phyloP scores from a whole-genome alignment of 148 eudicot species.

The Oxyria digyna region DNA sequence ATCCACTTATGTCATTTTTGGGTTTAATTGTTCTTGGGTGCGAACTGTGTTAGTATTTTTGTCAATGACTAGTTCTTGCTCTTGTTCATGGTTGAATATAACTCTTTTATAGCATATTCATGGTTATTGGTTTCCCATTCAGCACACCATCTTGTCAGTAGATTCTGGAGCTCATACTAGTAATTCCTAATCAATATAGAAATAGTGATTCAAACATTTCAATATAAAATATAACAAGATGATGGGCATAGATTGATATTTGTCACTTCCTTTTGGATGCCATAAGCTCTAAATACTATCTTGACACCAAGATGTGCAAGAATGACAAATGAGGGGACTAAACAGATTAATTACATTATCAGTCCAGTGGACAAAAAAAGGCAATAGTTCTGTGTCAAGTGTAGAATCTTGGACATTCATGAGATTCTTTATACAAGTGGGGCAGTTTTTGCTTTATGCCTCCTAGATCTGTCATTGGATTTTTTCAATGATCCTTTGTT shows the following conservation, averaged over 20 bases:
- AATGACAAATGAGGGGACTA: neutral
- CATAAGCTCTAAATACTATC: neutral
- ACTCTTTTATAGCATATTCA: neutral
- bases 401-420: neutral
- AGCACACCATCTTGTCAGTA: neutral
- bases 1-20: neutral
- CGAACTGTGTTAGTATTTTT: neutral
- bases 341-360: neutral
- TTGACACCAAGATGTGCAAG: neutral
- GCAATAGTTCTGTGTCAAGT: neutral
- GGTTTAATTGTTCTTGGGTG: neutral
- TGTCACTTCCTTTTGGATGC: neutral
- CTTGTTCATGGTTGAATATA: neutral
- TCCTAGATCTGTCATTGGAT: neutral
- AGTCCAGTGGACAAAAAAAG: neutral
- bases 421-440: neutral
- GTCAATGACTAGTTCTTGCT: neutral
- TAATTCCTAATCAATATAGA: neutral
- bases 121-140: neutral
- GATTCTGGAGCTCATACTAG: neutral
- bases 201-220: neutral
- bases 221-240: neutral
- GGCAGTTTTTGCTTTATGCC: neutral
- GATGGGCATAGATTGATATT: neutral
- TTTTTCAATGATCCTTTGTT: neutral